phyloP scores from a whole-genome alignment of 208 protist genomes.

The Tritrichomonas musculus region DNA sequence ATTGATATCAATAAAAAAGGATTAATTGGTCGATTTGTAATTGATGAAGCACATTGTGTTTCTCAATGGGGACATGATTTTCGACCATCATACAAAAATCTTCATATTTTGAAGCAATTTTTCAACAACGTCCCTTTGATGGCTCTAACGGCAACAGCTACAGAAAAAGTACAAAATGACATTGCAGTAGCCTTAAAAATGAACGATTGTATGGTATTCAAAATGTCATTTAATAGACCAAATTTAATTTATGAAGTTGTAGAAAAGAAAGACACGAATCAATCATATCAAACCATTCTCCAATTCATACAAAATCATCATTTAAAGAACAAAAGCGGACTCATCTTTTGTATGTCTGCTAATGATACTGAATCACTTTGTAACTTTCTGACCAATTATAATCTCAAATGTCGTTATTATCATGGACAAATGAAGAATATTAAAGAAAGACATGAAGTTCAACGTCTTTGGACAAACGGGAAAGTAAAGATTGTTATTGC shows the following conservation, averaged over 20 bases:
- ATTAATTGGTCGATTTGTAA: constrained; percentile 44
- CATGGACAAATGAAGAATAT: constrained; percentile 39
- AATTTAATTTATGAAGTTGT: constrained; percentile 51
- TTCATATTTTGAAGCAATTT: constrained; percentile 36
- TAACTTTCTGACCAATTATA: not conserved
- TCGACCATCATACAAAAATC: constrained; percentile 47
- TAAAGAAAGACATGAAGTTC: constrained; percentile 35
- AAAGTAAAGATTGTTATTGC: constrained; percentile 48
- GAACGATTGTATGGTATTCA: constrained; percentile 39
- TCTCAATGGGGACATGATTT: constrained; percentile 65
- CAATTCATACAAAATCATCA: constrained; percentile 37
- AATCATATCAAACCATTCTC: not conserved
- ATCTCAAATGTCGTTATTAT: constrained; percentile 40
- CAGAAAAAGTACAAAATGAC: constrained; percentile 43
- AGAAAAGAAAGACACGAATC: not conserved
- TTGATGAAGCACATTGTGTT: constrained; percentile 67
- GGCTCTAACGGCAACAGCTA: constrained; percentile 59
- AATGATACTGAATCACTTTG: constrained; percentile 33
- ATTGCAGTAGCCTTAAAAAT: constrained; percentile 42
- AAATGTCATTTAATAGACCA: constrained; percentile 48
- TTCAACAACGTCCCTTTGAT: constrained; percentile 56
- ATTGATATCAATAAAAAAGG: not conserved
- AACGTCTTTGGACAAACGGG: constrained; percentile 41
- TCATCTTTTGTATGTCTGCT: constrained; percentile 48
- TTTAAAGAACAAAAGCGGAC: constrained; percentile 33